phyloP scores from a whole-genome alignment of 2,329 filamentous ascomycete species.

The Epichloe coenophiala region DNA sequence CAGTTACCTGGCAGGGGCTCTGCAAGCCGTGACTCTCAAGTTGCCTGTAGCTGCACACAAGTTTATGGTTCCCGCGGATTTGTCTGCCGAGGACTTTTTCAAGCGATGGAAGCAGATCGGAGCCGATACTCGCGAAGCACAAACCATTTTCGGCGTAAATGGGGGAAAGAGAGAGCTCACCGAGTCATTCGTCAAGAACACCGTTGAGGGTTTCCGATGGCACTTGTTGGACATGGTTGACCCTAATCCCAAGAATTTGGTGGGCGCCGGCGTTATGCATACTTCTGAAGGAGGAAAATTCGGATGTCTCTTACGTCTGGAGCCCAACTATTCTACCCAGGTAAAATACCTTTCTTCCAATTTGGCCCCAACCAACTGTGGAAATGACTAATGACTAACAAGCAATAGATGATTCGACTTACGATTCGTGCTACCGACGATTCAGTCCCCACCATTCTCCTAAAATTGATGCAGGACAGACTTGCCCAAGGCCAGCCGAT shows the following conservation, averaged over 20 bases:
- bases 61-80: constrained; percentile 87
- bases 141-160: constrained; percentile 65
- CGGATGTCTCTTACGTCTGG: constrained; percentile 81
- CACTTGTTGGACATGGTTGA: constrained; percentile 75
- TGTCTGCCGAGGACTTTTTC: constrained; percentile 90
- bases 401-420: constrained; percentile 73
- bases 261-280: constrained; percentile 78
- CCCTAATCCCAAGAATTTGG: constrained; percentile 85
- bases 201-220: constrained; percentile 81
- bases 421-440: constrained; percentile 93
- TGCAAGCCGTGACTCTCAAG: constrained; percentile 86
- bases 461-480: constrained; percentile 79
- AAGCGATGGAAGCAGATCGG: constrained; percentile 99
- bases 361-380: neutral
- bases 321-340: constrained; percentile 86
- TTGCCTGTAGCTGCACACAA: constrained; percentile 83
- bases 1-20: constrained; percentile 82
- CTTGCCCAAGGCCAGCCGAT: constrained; percentile 43
- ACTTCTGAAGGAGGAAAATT: constrained; percentile 78
- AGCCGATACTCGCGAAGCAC: constrained; percentile 71
- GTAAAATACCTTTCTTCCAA: constrained; percentile 35
- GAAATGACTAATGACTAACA: neutral
- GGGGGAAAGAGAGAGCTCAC: constrained; percentile 47
- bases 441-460: constrained; percentile 61
- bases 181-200: constrained; percentile 54